These are phyloP conservation scores for Terana coerulea DNA, from an alignment of 768 basidiomycete genomes.

Conservation along the genomic window DNA sequence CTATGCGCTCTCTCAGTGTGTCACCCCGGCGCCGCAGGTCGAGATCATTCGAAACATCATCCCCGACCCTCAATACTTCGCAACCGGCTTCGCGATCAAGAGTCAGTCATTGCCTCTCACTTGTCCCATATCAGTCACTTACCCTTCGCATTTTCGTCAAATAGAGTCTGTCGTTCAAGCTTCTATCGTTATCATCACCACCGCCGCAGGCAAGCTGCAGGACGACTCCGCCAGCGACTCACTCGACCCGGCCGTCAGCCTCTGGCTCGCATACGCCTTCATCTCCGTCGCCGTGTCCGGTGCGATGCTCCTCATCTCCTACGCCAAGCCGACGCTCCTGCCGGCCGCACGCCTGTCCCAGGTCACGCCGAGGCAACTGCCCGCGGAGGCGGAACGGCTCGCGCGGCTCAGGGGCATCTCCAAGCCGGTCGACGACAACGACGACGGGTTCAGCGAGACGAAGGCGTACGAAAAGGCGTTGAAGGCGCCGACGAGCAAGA, in stretches of 20 bases:
- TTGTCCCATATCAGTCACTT: background rate
- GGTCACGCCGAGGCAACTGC: constrained; percentile 28
- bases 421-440: constrained; percentile 16
- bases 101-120: constrained; percentile 22
- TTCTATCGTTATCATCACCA: constrained; percentile 40
- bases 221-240: constrained; percentile 32
- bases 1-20: constrained; percentile 34
- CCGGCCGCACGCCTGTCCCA: constrained; percentile 38
- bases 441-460: constrained; percentile 15
- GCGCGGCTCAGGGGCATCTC: constrained; percentile 14
- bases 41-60: constrained; percentile 39
- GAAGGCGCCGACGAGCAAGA: constrained; percentile 26
- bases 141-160: background rate
- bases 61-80: constrained; percentile 38
- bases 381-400: constrained; percentile 30
- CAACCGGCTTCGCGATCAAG: constrained; percentile 37
- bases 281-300: constrained; percentile 33
- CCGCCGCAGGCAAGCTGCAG: constrained; percentile 38
- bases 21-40: constrained; percentile 35
- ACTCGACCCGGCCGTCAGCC: constrained; percentile 33
- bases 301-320: constrained; percentile 28
- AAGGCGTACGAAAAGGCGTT: constrained; percentile 27
- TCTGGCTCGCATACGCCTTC: constrained; percentile 39
- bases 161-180: constrained; percentile 40
- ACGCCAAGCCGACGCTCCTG: constrained; percentile 25